Base-by-base conservation (phyloP, 495 filamentous ascomycete genomes). In the Bombardia bombarda region DNA sequence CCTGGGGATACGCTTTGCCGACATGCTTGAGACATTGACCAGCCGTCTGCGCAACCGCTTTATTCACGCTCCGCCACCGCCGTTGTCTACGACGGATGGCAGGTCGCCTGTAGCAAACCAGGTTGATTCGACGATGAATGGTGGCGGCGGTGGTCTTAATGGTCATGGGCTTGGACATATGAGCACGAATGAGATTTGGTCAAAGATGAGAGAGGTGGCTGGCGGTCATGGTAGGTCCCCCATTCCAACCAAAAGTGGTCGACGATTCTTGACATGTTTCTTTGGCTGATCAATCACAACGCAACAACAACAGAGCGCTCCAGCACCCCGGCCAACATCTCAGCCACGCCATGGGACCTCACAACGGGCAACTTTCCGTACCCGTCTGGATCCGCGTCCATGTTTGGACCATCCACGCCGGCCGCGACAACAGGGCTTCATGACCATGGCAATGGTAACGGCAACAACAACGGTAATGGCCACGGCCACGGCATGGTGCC, bases 1-100 rank as follows among this genome's bases (percentile, higher is more conserved):
- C 63, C 74, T 98, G n/a, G 90, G 82, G 23, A 87, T 89, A 39
- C 81, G 87, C 10, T 95, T 96, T 51, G 87, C 90, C n/a, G 88
- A 95, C 47, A 75, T 96, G 37, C 75, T 96, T 1, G 85, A 93
- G 57, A 82, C 82, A 7, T 65, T 93, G 36, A 90, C 85, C 3
- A 77, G 77, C 20, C 77, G 83, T 32, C 74, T 92, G 40, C 74
- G 83, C 17, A 80, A 78, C 39, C 75, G 84, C 12, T 90, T 90
- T 56, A 78, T 90, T 36, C 79, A 74, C 50, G 73, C 73, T 0
- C 69, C 71, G 23, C 61, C 65, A 18, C 55, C 51, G 18, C 44
- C 56, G 24, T 25, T 61, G 19, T 42, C 45, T 12, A 52, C 61
- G 9, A 46, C 47, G 12, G 66, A 70, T 30, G 64, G 64, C 24